These are phyloP conservation scores for Extremus antarcticus DNA, from an alignment of 495 filamentous ascomycete genomes.

Conservation along the genomic window DNA sequence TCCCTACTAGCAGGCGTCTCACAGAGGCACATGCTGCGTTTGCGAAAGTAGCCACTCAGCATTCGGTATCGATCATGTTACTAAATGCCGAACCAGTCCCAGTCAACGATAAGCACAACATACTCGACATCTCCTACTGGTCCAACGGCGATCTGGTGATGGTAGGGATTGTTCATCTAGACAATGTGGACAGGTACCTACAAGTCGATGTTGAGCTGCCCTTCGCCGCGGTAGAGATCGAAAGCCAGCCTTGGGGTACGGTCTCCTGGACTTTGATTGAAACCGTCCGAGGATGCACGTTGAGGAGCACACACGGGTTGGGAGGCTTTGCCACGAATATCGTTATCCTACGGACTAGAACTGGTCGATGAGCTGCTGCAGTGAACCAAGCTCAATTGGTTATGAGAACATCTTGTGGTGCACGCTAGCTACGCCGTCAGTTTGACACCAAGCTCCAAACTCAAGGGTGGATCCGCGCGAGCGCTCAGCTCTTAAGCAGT, in stretches of 20 bases:
- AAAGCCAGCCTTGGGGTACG: background rate
- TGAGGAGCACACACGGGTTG: background rate
- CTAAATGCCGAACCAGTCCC: constrained; percentile 22
- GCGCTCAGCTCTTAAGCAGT: constrained; percentile 3
- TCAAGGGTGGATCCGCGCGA: too few species aligned
- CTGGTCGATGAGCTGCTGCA: background rate
- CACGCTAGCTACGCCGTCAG: too few species aligned
- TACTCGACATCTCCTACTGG: background rate
- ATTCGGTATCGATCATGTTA: constrained; percentile 34
- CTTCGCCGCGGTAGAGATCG: background rate
- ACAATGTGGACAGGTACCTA: background rate
- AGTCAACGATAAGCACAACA: background rate
- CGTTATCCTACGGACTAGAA: background rate
- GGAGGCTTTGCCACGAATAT: background rate
- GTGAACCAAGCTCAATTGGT: too few species aligned
- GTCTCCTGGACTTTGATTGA: background rate
- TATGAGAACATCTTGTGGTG: too few species aligned
- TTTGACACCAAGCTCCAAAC: too few species aligned
- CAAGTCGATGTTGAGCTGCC: background rate
- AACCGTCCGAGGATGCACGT: background rate
- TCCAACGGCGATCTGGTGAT: background rate
- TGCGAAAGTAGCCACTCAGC: constrained; percentile 33
- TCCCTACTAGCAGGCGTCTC: constrained; percentile 36
- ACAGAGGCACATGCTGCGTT: constrained; percentile 37
- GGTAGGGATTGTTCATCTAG: background rate